Evolutionary conservation across 2,329 filamentous ascomycete species (phyloP), one percentile per base, ranked within the genome.

Genomic region (Periconia sp.): DNA sequence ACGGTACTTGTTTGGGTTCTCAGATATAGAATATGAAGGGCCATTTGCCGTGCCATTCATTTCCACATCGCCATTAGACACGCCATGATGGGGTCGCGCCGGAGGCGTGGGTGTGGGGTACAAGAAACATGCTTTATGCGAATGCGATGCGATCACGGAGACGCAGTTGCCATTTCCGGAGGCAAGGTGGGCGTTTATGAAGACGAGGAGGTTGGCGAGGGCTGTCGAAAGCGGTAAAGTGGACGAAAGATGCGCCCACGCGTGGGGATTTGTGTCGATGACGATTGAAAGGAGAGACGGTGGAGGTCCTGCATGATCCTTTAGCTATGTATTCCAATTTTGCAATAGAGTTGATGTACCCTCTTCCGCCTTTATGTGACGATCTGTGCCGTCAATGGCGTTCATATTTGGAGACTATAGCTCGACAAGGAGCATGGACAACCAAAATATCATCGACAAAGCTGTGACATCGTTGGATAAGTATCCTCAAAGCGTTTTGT

Each of bases 231-330:
- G 82, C 19, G 92, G 84, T 6, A 97, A 84, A 22, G 82, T 82
- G 43, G 83, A 73, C 48, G 85, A 78, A 31, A 97, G 82, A 47
- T 89, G 79, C 5, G 89, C 85, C 94, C 94, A 96, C 59, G 94
- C 92, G 59, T 92, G 88, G 2, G 94, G 94, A 68, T 99, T 99
- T 18, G 92, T 96, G 75, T 99, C 94, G 74, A 99, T 82, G 63
- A 99, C 80, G 61, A 99, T 86, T 56, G 90, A 87, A 38, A 96
- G 84, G 24, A 99, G 85, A 11, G 92, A 95, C 1, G 94, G 89
- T 9, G 82, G 74, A 26, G 79, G 77, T 44, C 78, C 81, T 80
- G 51, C 11, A 30, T 50, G 38, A 7, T 9, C 16, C 34, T 53
- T 33, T 18, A 56, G 52, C 36, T 29, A 19, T 34, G 6, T n/a